phyloP scores from a whole-genome alignment of 2,329 filamentous ascomycete species.

The Diaporthe ilicicola region DNA sequence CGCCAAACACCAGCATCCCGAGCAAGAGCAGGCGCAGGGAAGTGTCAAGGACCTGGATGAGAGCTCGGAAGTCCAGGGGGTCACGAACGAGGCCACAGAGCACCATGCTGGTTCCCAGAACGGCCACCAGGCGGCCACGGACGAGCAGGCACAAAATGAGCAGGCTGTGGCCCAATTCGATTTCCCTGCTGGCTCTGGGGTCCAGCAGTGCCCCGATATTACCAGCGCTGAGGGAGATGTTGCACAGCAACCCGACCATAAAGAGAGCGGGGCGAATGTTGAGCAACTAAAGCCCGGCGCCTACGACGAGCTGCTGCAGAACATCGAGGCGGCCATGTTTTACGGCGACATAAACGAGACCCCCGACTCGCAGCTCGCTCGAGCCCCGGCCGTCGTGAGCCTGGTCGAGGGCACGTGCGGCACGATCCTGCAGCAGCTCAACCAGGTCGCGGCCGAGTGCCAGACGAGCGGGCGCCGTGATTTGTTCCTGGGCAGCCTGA shows the following conservation, averaged over 20 bases:
- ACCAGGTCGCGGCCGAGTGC: too few relatives aligned
- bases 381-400: neutral
- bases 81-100: neutral
- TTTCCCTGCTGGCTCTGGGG: neutral
- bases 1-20: too few relatives aligned
- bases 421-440: neutral
- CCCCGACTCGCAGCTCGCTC: neutral
- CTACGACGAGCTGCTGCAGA: neutral
- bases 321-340: neutral
- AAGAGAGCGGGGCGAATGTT: neutral
- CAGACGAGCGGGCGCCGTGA: neutral
- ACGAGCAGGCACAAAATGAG: neutral
- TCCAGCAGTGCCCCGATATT: too few relatives aligned
- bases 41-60: neutral
- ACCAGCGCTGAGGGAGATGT: neutral
- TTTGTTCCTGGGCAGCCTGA: neutral
- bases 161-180: neutral
- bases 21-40: neutral
- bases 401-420: neutral
- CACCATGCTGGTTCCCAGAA: neutral
- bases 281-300: accelerated
- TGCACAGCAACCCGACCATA: neutral
- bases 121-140: too few relatives aligned
- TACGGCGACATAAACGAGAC: neutral
- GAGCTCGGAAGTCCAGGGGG: neutral